phyloP scores from a whole-genome alignment of 2,329 filamentous ascomycete genomes.

The Ophiostoma australiae region DNA sequence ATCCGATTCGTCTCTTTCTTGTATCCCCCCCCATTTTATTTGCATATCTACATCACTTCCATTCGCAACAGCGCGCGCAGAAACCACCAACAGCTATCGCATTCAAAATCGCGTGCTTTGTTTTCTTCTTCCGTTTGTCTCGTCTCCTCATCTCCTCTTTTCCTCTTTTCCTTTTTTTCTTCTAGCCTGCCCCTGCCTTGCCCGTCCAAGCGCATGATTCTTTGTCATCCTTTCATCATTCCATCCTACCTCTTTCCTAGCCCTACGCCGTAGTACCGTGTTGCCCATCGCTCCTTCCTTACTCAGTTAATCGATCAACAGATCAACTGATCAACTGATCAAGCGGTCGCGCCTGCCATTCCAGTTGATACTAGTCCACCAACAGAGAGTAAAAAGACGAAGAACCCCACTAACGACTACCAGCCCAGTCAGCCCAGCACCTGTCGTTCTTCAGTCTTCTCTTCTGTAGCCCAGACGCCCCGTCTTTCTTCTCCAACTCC shows the following conservation, averaged over 20 bases:
- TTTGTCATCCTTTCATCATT: not conserved
- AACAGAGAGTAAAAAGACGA: not conserved
- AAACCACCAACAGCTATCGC: not conserved
- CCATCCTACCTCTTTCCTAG: not conserved
- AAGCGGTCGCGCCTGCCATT: not conserved
- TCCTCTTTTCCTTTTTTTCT: not conserved
- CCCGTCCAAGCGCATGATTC: not conserved
- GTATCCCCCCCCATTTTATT: not conserved
- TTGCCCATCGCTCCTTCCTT: constrained; percentile 4
- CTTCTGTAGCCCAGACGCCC: not conserved
- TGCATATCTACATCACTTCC: constrained; percentile 1
- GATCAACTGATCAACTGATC: not conserved
- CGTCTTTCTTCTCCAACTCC: constrained; percentile 12
- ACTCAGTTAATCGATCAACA: not conserved
- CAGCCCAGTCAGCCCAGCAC: constrained; percentile 17
- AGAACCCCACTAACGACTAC: constrained; percentile 4
- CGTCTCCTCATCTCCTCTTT: not conserved
- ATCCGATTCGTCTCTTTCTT: constrained; percentile 3
- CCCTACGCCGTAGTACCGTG: not conserved
- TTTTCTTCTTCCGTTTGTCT: not conserved
- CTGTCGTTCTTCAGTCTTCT: not conserved
- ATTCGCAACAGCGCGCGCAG: not conserved
- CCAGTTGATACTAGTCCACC: constrained; percentile 4
- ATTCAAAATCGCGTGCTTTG: constrained; percentile 7
- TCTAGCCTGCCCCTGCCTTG: not conserved